Base-by-base conservation (phyloP, 495 filamentous ascomycete genomes). In the Hyaloscypha hepaticicola region DNA sequence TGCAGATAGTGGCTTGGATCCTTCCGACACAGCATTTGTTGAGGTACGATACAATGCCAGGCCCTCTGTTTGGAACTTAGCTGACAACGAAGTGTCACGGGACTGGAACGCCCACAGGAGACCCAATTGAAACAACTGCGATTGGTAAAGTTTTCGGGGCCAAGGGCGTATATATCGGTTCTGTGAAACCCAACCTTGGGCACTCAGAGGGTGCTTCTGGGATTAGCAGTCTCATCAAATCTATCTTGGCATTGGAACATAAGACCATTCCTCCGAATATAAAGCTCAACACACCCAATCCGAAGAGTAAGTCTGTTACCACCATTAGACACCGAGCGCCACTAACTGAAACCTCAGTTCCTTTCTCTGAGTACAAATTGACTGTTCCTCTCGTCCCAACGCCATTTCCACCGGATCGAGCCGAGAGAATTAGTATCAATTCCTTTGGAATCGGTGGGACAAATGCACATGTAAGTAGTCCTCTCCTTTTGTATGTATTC, bases 191-290 rank as follows among this genome's bases (percentile, higher is more conserved):
- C 6, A 60, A 66, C 55, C 8, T 66, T 14, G 64, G 64, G n/a
- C 85, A 88, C 67, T 66, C 80, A 3, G 85, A 87, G 68, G 81
- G 79, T 12, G 79, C 81, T n/a, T 80, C 80, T 59, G 85, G 84
- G 21, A 75, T 87, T 27, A 77, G 82, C 0, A 81, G 80, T 12
- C 64, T 88, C 12, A 82, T 88, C 55, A 88, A 88, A 64, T 77
- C 79, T 0, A 72, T 78, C 21, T 59, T 86, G 48, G 82, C 82
- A 74, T 72, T 88, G 31, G 83, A 88, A 61, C 79, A 80, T 65
- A 78, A 79, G 22, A 77, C 77, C 69, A 76, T 83, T 63, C 66
- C 77, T 24, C 77, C 80, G 14, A 79, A 78, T 48, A 72, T 70
- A 52, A 74, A 77, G 26, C 78, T 74, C 28, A 70, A 73, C 14